Conservation (phyloP, 1,284 basidiomycete species). For the Tetrapyrgos nigripes region DNA sequence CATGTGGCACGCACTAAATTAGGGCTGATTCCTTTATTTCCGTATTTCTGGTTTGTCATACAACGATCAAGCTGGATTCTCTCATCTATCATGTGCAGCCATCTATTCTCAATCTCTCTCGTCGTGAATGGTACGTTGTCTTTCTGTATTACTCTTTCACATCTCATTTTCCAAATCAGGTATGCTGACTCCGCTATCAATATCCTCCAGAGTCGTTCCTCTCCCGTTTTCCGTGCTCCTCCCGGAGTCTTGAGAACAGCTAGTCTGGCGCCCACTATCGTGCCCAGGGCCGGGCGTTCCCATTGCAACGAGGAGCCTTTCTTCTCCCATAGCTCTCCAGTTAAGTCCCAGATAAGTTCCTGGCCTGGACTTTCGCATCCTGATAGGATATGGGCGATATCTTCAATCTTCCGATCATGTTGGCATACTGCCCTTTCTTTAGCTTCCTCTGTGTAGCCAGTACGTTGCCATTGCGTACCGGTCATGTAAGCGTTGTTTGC, state of each 20-base stretch:
- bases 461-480: no score
- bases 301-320: constrained; percentile 12
- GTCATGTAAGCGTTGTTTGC: no score
- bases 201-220: constrained; percentile 30
- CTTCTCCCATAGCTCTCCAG: constrained; percentile 8
- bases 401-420: background rate
- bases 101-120: constrained; percentile 14
- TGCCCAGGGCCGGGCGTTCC: constrained; percentile 12
- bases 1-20: constrained; percentile 15
- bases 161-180: constrained; percentile 38
- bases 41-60: constrained; percentile 15
- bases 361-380: background rate
- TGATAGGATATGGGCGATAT: background rate
- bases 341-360: background rate
- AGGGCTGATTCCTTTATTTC: constrained; percentile 11
- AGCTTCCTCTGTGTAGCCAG: background rate
- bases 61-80: constrained; percentile 15
- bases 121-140: background rate
- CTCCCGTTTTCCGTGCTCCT: background rate
- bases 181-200: constrained; percentile 33
- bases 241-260: constrained; percentile 11
- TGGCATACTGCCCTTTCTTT: background rate
- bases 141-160: constrained; percentile 26
- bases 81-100: constrained; percentile 11
- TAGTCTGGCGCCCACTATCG: constrained; percentile 15